These are phyloP conservation scores for Phytophthora uliginosa DNA, from an alignment of 352 stramenopile genomes.

Conservation along the genomic window DNA sequence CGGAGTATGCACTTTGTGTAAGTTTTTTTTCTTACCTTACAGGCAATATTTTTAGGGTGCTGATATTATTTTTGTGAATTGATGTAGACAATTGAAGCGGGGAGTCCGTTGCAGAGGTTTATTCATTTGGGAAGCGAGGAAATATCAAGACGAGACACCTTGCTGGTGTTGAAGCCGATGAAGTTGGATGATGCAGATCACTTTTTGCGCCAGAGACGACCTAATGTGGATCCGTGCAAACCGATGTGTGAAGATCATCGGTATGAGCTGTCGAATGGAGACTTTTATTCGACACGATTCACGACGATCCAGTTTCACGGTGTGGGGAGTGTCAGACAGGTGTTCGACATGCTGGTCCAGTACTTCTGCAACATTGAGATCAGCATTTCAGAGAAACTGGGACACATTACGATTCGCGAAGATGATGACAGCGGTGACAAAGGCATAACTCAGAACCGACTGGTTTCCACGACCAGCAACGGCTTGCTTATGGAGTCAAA, in stretches of 20 bases:
- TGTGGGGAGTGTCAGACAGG: conserved; percentile 36
- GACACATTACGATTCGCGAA: conserved; percentile 50
- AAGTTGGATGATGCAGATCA: conserved; percentile 39
- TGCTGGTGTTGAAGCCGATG: conserved; percentile 36
- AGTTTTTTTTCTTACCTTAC: conserved; percentile 6
- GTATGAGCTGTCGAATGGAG: conserved; percentile 36
- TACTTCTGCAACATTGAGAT: conserved; percentile 55
- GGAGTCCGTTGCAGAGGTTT: conserved; percentile 42
- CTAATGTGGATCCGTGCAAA: conserved; percentile 42
- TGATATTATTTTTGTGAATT: neutral
- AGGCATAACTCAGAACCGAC: conserved; percentile 39
- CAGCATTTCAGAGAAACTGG: conserved; percentile 49
- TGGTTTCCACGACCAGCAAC: conserved; percentile 44
- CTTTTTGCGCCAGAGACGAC: conserved; percentile 40
- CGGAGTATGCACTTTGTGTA: conserved; percentile 50
- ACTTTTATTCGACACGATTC: conserved; percentile 41
- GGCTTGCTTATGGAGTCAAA: conserved; percentile 49
- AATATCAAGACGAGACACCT: conserved; percentile 15
- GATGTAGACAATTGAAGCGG: conserved; percentile 42
- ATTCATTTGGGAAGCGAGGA: conserved; percentile 36
- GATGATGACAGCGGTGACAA: conserved; percentile 43
- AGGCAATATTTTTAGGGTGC: neutral
- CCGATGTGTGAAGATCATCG: conserved; percentile 41
- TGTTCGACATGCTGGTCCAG: conserved; percentile 47
- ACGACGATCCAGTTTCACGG: conserved; percentile 44